These are phyloP conservation scores for Nitzschia sp. DNA, from an alignment of 108 stramenopile genomes.

Conservation along the genomic window DNA sequence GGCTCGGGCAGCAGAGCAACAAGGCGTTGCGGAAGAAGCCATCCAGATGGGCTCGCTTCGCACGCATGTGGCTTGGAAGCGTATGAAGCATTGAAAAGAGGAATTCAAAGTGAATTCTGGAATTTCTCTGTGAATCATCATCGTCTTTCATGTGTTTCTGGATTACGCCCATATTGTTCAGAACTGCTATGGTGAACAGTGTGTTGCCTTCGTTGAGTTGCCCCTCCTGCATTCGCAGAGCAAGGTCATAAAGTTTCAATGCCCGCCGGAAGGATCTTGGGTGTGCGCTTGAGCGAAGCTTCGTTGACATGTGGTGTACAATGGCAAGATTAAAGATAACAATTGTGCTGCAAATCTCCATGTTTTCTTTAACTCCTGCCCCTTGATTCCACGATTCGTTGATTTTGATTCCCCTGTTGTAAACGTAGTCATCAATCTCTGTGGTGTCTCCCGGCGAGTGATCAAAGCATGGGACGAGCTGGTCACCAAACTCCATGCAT, in stretches of 20 bases:
- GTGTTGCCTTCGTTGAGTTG: background rate
- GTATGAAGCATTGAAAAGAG: background rate
- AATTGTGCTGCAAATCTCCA: background rate
- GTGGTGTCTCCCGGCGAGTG: too few relatives aligned
- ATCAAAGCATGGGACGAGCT: too few relatives aligned
- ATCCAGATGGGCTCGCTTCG: too few relatives aligned
- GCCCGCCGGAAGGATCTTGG: background rate
- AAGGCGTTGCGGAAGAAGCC: too few relatives aligned
- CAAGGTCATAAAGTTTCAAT: background rate
- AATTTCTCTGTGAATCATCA: background rate
- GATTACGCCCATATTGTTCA: conserved; percentile 3
- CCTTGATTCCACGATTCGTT: too few relatives aligned
- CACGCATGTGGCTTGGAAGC: too few relatives aligned
- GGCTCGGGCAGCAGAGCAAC: too few relatives aligned
- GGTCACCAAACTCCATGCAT: too few relatives aligned
- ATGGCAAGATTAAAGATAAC: conserved; percentile 13
- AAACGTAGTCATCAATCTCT: too few relatives aligned
- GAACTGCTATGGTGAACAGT: background rate
- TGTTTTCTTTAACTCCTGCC: background rate
- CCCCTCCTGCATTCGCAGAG: background rate
- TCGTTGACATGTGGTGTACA: background rate
- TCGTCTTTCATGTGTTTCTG: too few relatives aligned
- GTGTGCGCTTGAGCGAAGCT: too few relatives aligned
- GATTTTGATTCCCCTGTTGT: too few relatives aligned
- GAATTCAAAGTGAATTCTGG: background rate